Evolutionary conservation across 2,329 filamentous ascomycete genomes (phyloP).

Genomic region (Allantophomopsis cytisporea): DNA sequence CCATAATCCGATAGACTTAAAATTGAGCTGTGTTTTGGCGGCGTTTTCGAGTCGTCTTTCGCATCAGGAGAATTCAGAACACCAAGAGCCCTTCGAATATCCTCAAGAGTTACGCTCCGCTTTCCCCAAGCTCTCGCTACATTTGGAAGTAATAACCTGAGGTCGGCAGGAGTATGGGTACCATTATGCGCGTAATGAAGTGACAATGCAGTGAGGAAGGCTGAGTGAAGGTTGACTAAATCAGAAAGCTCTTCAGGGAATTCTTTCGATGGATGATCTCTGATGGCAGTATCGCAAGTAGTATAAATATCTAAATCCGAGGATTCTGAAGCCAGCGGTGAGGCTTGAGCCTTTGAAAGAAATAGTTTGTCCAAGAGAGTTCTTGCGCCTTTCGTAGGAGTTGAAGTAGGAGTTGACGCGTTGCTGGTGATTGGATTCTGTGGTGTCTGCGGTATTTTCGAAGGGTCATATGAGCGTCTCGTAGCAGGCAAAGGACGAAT

Average conservation of each 20-base stretch:
- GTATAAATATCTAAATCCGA: constrained; percentile 1
- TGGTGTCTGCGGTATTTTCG: constrained; percentile 12
- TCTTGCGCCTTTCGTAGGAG: constrained; percentile 16
- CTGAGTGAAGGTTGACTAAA: constrained; percentile 47
- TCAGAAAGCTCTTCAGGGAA: constrained; percentile 41
- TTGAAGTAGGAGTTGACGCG: constrained; percentile 8
- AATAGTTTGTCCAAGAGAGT: constrained; percentile 15
- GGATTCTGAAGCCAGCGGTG: constrained; percentile 2
- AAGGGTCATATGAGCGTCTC: constrained; percentile 3
- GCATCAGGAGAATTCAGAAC: constrained; percentile 28
- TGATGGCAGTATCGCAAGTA: constrained; percentile 4
- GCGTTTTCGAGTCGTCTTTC: constrained; percentile 21
- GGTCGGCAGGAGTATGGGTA: constrained; percentile 44
- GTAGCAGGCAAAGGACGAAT: constrained; percentile 5
- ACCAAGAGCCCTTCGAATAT: constrained; percentile 53
- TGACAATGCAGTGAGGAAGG: constrained; percentile 54
- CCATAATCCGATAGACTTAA: constrained; percentile 35
- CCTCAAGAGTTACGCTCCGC: constrained; percentile 47
- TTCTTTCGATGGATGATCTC: constrained; percentile 7
- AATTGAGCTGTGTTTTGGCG: constrained; percentile 16
- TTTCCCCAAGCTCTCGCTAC: constrained; percentile 62
- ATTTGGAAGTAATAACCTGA: constrained; percentile 45
- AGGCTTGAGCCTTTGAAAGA: constrained; percentile 7
- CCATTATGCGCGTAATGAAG: constrained; percentile 61
- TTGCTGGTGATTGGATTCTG: constrained; percentile 7